Base-by-base conservation (phyloP, 2,329 filamentous ascomycete genomes). In the Diaporthe destruens region DNA sequence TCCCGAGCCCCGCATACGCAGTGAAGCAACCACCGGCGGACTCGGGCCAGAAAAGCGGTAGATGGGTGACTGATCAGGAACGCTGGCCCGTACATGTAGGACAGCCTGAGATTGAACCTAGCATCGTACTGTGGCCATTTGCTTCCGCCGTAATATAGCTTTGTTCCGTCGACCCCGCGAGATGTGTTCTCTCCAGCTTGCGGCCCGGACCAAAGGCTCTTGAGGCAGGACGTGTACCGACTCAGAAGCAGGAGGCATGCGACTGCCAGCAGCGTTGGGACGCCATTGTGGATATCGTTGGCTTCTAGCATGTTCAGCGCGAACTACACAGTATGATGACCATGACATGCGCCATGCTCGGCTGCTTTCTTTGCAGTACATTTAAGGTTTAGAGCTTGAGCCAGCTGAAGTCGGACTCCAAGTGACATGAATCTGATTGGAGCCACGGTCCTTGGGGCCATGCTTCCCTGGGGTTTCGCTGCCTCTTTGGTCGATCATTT, bases 71-170 rank as follows among this genome's bases (percentile, higher is more conserved):
- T 61, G 51, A 74, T 47, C 12, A 61, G 44, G 12, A 74, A 34
- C 3, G 72, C 72, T 20, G 72, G 54, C 3, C 71, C 72, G 23
- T 72, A 54, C 2, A 66, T 29, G 23, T 66, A 61, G 29, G 72
- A 72, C 4, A 74, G 54, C 66, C 54, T 59, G 29, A 72, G 57
- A 34, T 74, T 74, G 71, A 74, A 74, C 5, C 51, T 66, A 2
- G 72, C 53, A 29, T 72, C 72, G 36, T 74, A 74, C 14, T 68
- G 53, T 11, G 72, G 72, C 72, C 72, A 74, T n/a, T 18, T 56
- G 7, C 20, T 67, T 25, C 54, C 12, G 16, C 36, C 47, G 25
- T 74, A 72, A 36, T 74, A 74, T 16, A 74, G 54, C 3, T 32
- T n/a, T 9, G 59, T 61, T 20, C 70, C 72, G 34, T 67, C 44